Percentiles rank a stretch among this genome's conserved stretches.
Evolutionary conservation across 805 yeast genomes (phyloP).

Genomic region (Spathaspora arborariae): DNA sequence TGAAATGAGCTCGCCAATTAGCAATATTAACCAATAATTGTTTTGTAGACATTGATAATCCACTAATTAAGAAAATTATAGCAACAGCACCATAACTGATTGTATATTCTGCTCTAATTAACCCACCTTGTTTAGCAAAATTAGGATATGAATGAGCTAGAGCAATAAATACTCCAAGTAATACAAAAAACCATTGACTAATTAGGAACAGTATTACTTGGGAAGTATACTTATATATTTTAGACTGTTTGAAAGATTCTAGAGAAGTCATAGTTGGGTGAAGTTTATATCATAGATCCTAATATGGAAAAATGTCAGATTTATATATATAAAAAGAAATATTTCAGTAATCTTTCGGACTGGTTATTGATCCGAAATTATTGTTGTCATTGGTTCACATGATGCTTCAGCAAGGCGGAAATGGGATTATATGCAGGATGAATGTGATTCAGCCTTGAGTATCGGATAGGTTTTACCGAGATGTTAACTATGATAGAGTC

Average conservation of each 20-base stretch:
- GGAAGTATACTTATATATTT: conserved; percentile 10
- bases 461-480: conserved; percentile 1
- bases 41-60: conserved; percentile 68
- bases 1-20: conserved; percentile 80
- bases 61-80: conserved; percentile 75
- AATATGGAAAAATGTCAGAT: not conserved
- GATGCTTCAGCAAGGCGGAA: not conserved
- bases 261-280: conserved; percentile 1
- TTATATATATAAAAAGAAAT: not conserved
- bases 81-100: conserved; percentile 88
- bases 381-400: not conserved
- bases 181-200: conserved; percentile 72
- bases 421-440: not conserved
- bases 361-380: not conserved
- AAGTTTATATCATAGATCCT: not conserved
- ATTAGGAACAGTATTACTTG: conserved; percentile 23
- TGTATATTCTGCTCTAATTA: conserved; percentile 67
- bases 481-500: not conserved
- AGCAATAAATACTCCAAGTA: conserved; percentile 67
- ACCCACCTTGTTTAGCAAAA: conserved; percentile 81
- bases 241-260: conserved; percentile 10
- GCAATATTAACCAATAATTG: conserved; percentile 58
- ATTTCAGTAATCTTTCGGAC: no score
- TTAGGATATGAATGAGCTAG: conserved; percentile 76
- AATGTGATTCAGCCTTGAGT: not conserved